phyloP scores from a whole-genome alignment of 106 monocot genomes.

The Dactylorhiza incarnata region DNA sequence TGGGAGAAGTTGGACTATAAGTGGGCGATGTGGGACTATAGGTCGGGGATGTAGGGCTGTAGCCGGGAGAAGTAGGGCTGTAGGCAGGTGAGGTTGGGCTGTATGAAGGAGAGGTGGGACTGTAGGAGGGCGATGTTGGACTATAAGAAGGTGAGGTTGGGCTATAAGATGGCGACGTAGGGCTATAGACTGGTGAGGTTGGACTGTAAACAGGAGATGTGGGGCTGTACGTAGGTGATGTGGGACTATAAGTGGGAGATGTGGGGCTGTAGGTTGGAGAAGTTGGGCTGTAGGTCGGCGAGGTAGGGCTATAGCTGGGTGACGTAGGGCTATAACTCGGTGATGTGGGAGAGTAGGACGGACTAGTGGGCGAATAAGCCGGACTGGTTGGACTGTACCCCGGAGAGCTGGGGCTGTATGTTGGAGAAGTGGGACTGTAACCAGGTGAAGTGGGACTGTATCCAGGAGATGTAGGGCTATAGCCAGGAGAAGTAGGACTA shows the following conservation, averaged over 20 bases:
- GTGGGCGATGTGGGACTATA: constrained; percentile 88
- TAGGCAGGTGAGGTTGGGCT: constrained; percentile 79
- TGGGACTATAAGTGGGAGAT: constrained; percentile 85
- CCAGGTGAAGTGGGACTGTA: constrained; percentile 92
- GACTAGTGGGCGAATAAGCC: constrained; percentile 93
- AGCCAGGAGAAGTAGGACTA: constrained; percentile 85
- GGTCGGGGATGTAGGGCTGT: constrained; percentile 82
- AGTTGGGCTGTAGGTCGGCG: constrained; percentile 75
- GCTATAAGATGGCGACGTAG: constrained; percentile 72
- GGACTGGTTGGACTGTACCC: constrained; percentile 95
- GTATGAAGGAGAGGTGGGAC: constrained; percentile 76
- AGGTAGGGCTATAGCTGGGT: constrained; percentile 78
- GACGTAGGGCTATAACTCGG: constrained; percentile 79
- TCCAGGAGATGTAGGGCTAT: constrained; percentile 85
- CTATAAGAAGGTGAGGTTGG: constrained; percentile 87
- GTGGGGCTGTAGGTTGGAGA: constrained; percentile 83
- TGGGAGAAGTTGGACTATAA: constrained; percentile 78
- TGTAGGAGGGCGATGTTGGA: constrained; percentile 86
- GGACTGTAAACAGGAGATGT: constrained; percentile 92
- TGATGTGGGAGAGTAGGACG: constrained; percentile 79
- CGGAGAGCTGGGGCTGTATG: constrained; percentile 90
- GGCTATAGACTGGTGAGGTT: constrained; percentile 82
- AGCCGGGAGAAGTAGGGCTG: constrained; percentile 77
- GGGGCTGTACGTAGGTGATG: constrained; percentile 83
- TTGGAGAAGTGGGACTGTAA: constrained; percentile 86